A percentile compares a stretch with the other conserved stretches of the same genome.
phyloP scores from a whole-genome alignment of 805 yeast genomes.

The Ogataea pignaliae region DNA sequence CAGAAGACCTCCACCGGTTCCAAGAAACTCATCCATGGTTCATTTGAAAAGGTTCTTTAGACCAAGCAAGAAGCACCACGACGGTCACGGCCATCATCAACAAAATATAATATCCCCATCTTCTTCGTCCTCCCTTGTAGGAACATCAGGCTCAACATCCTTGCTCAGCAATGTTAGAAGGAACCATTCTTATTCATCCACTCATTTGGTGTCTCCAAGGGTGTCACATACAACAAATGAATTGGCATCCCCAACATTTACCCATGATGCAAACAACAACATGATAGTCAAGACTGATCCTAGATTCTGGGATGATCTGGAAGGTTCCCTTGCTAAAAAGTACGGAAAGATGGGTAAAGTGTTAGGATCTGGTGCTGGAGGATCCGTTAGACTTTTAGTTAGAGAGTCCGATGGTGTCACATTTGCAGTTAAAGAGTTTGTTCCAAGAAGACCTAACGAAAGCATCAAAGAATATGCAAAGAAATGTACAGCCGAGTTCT shows the following conservation, averaged over 20 bases:
- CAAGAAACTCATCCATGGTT: constrained; percentile 47
- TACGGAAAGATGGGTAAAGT: constrained; percentile 73
- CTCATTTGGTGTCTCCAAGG: constrained; percentile 15
- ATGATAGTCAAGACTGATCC: constrained; percentile 36
- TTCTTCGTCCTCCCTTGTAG: constrained; percentile 2
- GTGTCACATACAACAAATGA: constrained; percentile 14
- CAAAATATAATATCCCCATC: constrained; percentile 1
- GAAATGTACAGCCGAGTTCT: constrained; percentile 84
- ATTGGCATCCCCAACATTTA: constrained; percentile 31
- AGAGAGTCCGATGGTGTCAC: constrained; percentile 66
- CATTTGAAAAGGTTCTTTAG: constrained; percentile 71
- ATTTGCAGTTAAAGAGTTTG: constrained; percentile 81
- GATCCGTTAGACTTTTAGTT: constrained; percentile 68
- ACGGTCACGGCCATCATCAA: neutral
- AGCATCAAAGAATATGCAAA: constrained; percentile 73
- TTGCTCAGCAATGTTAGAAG: constrained; percentile 7
- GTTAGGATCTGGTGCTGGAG: constrained; percentile 85
- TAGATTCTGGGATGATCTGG: constrained; percentile 43
- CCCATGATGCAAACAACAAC: constrained; percentile 36
- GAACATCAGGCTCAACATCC: neutral
- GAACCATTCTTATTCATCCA: constrained; percentile 18
- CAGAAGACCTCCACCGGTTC: constrained; percentile 2
- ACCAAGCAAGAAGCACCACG: constrained; percentile 37
- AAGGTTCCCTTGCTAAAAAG: constrained; percentile 50
- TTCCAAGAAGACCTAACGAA: constrained; percentile 68